Evolutionary conservation across 1,284 basidiomycete species (phyloP).

Genomic region (Rhodofomes roseus): DNA sequence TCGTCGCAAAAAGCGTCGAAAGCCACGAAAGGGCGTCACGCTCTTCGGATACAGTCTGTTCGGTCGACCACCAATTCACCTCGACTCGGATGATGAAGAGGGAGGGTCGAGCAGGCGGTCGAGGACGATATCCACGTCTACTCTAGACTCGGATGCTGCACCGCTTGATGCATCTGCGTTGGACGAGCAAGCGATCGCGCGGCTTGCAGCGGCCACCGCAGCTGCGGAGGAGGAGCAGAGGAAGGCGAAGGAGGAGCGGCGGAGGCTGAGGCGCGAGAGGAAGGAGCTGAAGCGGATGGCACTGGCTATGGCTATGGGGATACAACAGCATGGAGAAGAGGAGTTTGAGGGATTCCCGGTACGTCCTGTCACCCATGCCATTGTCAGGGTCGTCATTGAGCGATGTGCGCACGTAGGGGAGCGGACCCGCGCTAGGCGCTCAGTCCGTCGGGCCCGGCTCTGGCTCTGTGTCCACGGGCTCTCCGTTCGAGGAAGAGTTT

Average conservation of each 20-base stretch:
- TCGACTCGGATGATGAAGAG: conserved; percentile 49
- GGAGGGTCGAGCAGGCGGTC: conserved; percentile 7
- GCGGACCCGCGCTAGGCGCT: conserved; percentile 19
- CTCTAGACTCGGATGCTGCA: conserved; percentile 65
- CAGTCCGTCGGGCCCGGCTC: conserved; percentile 16
- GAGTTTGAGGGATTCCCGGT: conserved; percentile 62
- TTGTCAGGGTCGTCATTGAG: neutral
- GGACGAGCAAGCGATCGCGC: conserved; percentile 39
- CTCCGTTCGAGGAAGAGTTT: conserved; percentile 28
- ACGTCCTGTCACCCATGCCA: conserved; percentile 16
- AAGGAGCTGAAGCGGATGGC: conserved; percentile 41
- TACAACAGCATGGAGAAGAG: conserved; percentile 20
- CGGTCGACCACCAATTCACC: conserved; percentile 53
- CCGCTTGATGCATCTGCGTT: conserved; percentile 55
- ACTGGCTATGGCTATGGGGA: conserved; percentile 38
- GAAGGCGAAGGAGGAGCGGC: conserved; percentile 44
- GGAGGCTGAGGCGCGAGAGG: conserved; percentile 39
- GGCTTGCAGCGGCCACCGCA: conserved; percentile 31
- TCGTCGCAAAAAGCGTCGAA: conserved; percentile 31
- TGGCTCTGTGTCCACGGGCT: conserved; percentile 16
- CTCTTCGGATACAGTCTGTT: conserved; percentile 65
- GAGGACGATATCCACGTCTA: conserved; percentile 39
- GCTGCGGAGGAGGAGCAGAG: conserved; percentile 37
- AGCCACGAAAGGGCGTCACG: conserved; percentile 39
- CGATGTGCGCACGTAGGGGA: conserved; percentile 21